Conservation (phyloP, 2,329 filamentous ascomycete genomes). For the Aspergillus ochraceus region DNA sequence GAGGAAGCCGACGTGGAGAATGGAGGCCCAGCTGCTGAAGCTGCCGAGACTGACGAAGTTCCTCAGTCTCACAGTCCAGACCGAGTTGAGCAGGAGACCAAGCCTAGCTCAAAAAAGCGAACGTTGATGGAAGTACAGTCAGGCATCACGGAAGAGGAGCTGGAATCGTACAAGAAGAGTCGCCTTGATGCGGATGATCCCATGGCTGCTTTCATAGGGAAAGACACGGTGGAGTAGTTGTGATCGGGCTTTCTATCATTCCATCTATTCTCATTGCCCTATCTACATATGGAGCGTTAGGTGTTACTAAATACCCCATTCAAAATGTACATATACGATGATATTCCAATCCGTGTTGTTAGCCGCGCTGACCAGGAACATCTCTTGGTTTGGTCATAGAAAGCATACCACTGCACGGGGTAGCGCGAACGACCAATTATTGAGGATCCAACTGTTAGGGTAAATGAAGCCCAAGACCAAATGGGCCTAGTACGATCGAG, state of each 20-base stretch:
- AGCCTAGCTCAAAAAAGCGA: slow-evolving; percentile 62
- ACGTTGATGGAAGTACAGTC: slow-evolving; percentile 76
- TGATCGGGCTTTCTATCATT: neutral
- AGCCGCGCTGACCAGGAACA: neutral
- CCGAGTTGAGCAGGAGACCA: slow-evolving; percentile 26
- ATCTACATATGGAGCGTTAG: slow-evolving; percentile 12
- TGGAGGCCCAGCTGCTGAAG: neutral
- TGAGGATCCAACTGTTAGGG: too few species aligned
- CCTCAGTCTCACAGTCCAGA: slow-evolving; percentile 12
- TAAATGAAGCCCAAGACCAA: neutral
- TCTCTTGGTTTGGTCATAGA: too few species aligned
- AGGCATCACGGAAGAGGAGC: slow-evolving; percentile 76
- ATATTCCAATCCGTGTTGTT: neutral
- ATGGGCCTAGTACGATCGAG: neutral
- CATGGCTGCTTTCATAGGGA: slow-evolving; percentile 79
- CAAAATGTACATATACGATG: neutral
- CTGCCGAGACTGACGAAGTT: slow-evolving; percentile 12
- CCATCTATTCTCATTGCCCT: neutral
- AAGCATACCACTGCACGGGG: too few species aligned
- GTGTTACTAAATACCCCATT: slow-evolving; percentile 10
- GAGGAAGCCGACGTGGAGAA: slow-evolving; percentile 19
- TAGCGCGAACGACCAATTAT: too few species aligned
- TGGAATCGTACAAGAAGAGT: slow-evolving; percentile 82
- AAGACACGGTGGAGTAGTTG: slow-evolving; percentile 62
- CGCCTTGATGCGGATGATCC: slow-evolving; percentile 74